A percentile compares a stretch with the other conserved stretches of the same genome.
These are phyloP conservation scores for Articulospora tetracladia DNA, from an alignment of 495 filamentous ascomycete genomes.

Conservation along the genomic window DNA sequence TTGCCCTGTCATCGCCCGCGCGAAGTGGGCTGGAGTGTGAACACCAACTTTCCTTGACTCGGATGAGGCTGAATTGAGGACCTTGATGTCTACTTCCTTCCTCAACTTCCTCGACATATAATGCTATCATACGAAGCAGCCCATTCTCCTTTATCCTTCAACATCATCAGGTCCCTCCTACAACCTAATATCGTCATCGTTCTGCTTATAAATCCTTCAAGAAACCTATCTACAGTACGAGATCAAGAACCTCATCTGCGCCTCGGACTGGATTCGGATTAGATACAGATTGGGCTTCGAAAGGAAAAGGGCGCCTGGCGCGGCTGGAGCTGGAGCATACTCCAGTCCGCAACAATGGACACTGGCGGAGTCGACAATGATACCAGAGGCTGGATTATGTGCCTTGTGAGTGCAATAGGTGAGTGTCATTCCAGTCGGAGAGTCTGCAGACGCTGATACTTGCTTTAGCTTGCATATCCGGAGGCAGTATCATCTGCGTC, in stretches of 20 bases:
- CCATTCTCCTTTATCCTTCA: background rate
- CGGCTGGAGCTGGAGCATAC: background rate
- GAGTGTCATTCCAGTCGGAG: conserved; percentile 6
- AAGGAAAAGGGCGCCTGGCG: background rate
- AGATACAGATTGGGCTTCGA: background rate
- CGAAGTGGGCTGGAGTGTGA: no score
- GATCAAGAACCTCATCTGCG: no score
- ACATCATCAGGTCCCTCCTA: background rate
- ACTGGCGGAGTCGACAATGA: conserved; percentile 63
- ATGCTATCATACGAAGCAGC: background rate
- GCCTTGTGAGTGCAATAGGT: conserved; percentile 76
- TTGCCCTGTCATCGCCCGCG: no score
- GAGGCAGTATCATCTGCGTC: conserved; percentile 81
- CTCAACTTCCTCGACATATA: background rate
- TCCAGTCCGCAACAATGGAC: conserved; percentile 27
- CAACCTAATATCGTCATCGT: no score
- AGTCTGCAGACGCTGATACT: background rate
- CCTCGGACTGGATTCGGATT: no score
- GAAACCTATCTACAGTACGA: no score
- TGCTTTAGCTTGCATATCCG: conserved; percentile 69
- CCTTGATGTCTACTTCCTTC: conserved; percentile 11
- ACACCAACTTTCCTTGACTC: background rate
- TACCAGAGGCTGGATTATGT: conserved; percentile 91
- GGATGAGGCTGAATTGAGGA: background rate
- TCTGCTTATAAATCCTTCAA: no score